Percentiles rank a stretch among this genome's conserved stretches.
These are phyloP conservation scores for Colletotrichum sublineola DNA, from an alignment of 2,329 filamentous ascomycete species.

Conservation along the genomic window DNA sequence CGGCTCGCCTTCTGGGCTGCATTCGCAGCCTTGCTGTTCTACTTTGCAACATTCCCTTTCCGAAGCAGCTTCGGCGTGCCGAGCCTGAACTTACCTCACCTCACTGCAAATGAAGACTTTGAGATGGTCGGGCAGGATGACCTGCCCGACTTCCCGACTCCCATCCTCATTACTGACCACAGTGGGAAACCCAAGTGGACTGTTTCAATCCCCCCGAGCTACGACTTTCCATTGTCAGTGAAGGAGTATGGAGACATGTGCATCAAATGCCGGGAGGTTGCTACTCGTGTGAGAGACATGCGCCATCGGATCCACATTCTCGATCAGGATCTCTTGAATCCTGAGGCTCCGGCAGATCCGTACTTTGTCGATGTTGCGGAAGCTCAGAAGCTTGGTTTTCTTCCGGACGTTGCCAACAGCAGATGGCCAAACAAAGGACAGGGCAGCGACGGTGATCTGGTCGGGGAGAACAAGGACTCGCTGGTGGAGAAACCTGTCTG, in stretches of 20 bases:
- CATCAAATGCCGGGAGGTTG: constrained; percentile 74
- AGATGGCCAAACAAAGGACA: constrained; percentile 38
- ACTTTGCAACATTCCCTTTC: constrained; percentile 57
- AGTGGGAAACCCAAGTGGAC: constrained; percentile 81
- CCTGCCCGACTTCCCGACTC: constrained; percentile 79
- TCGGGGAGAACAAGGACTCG: constrained; percentile 61
- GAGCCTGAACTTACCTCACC: constrained; percentile 54
- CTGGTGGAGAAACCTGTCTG: constrained; percentile 70
- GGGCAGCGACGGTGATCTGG: constrained; percentile 52
- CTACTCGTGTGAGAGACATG: constrained; percentile 67
- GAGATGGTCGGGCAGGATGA: constrained; percentile 76
- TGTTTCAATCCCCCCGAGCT: constrained; percentile 78
- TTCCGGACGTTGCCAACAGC: constrained; percentile 59
- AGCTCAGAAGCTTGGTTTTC: constrained; percentile 74
- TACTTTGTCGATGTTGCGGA: constrained; percentile 82
- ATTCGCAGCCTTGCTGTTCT: constrained; percentile 64
- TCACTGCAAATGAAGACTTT: constrained; percentile 62
- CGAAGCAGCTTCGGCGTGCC: constrained; percentile 49
- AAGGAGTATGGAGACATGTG: constrained; percentile 79
- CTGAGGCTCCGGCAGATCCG: constrained; percentile 73
- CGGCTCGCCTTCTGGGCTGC: constrained; percentile 68
- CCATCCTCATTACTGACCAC: constrained; percentile 76
- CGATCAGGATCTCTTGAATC: constrained; percentile 59
- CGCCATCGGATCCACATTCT: constrained; percentile 57
- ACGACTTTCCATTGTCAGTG: constrained; percentile 75